Base-by-base conservation (phyloP, 164 flowering plant genomes). In the Liriodendron chinense region DNA sequence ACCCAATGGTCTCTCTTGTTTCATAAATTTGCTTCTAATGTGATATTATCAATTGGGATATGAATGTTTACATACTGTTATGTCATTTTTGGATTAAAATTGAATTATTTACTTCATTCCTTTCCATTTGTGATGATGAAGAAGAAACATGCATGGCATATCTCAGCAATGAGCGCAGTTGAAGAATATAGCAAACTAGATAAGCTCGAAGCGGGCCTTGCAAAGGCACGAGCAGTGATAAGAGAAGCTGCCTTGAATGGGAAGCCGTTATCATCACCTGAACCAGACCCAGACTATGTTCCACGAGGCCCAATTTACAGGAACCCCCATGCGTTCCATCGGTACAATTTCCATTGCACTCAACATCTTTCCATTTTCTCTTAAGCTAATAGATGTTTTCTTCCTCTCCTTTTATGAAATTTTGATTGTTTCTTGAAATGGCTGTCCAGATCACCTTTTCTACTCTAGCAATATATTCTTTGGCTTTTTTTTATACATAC, bases 301-400 rank as follows among this genome's bases (percentile, higher is more conserved):
- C 86, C 86, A 59, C 21, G 20, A 1, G 85, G 88, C 56, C 86
- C 88, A 9, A 78, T 84, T 62, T 86, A 84, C 68, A 70, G 76
- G 78, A 84, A 84, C 71, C 47, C 88, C 25, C 74, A 53, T 50
- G 80, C 77, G 9, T 84, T 84, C 59, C 85, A 84, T 50, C 79
- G 86, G 85, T 84, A 76, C 2, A n/a, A 21, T 12, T 14, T 62
- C 25, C 61, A 23, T 22, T 12, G 20, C 3, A 34, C 12, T 20
- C 62, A 48, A 47, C 48, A n/a, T 21, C 9, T 53, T 53, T 53
- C 59, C 18, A 8, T 53, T 0, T 53, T 12, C 2, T 53, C 2
- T 53, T 1, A 53, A 8, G 13, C 59, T 53, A 3, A 53, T 53
- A 16, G 13, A 53, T 53, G 59, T 53, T 53, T 53, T 16, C 43